Conservation (phyloP, 805 yeast genomes). For the Wickerhamomyces queroliae region DNA sequence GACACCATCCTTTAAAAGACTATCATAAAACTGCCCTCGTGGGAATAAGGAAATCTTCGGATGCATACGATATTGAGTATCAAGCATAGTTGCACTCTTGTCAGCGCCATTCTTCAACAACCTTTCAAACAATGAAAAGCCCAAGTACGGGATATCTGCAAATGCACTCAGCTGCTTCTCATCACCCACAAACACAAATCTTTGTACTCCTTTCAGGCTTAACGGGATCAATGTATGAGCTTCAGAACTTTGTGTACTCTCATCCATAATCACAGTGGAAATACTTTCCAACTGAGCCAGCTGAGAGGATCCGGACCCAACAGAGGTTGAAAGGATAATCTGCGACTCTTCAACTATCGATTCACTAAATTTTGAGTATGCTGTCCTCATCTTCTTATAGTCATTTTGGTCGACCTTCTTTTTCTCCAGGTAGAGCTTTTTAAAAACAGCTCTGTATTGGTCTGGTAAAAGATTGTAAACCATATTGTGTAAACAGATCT, state of each 20-base stretch:
- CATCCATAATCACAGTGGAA: conserved; percentile 72
- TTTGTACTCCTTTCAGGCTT: conserved; percentile 60
- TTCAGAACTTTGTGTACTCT: conserved; percentile 72
- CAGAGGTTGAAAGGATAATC: conserved; percentile 67
- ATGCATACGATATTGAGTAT: conserved; percentile 66
- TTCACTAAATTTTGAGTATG: conserved; percentile 38
- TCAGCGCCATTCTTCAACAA: conserved; percentile 56
- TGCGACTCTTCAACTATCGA: conserved; percentile 56
- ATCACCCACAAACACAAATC: conserved; percentile 70
- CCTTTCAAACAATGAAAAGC: conserved; percentile 65
- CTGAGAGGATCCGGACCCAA: conserved; percentile 63
- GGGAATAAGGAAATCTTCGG: conserved; percentile 58
- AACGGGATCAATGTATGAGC: conserved; percentile 66
- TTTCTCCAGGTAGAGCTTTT: conserved; percentile 38
- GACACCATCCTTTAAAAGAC: conserved; percentile 51
- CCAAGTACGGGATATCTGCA: conserved; percentile 60
- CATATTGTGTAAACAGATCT: conserved; percentile 60
- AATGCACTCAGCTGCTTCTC: conserved; percentile 70
- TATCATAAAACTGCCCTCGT: conserved; percentile 42
- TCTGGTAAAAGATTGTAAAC: conserved; percentile 44
- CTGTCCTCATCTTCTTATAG: conserved; percentile 43
- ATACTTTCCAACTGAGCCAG: conserved; percentile 55
- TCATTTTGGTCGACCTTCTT: conserved; percentile 38
- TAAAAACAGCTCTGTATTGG: conserved; percentile 35
- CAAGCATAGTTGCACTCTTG: conserved; percentile 57